These are phyloP conservation scores for Saraca asoca DNA, from an alignment of 331 rosid species.

Conservation along the genomic window DNA sequence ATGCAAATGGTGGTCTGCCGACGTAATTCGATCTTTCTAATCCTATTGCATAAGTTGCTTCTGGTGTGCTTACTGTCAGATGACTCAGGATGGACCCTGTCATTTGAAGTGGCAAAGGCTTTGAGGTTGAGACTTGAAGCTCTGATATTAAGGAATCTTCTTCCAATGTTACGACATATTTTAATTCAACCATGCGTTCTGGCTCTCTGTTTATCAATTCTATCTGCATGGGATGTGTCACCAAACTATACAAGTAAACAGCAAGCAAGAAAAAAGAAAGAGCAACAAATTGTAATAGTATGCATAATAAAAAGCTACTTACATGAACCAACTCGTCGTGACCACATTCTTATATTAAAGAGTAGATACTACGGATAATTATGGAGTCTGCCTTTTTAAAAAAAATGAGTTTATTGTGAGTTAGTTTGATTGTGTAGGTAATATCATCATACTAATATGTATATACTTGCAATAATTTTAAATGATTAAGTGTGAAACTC, in stretches of 20 bases:
- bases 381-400: too few relatives aligned
- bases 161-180: conserved; percentile 63
- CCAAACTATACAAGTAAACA: conserved; percentile 4
- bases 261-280: background rate
- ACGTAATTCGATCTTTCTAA: conserved; percentile 67
- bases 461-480: too few relatives aligned
- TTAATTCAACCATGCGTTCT: conserved; percentile 53
- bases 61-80: conserved; percentile 85
- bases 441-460: too few relatives aligned
- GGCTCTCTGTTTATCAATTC: conserved; percentile 55
- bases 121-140: conserved; percentile 56
- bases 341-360: too few relatives aligned
- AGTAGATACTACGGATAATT: too few relatives aligned
- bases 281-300: background rate
- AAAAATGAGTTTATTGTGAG: too few relatives aligned
- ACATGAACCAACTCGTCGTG: too few relatives aligned
- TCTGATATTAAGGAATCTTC: conserved; percentile 59
- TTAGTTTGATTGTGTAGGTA: too few relatives aligned
- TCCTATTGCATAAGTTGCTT: conserved; percentile 84
- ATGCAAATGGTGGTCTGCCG: conserved; percentile 49
- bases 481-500: too few relatives aligned
- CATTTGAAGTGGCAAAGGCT: conserved; percentile 52
- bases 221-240: conserved; percentile 52
- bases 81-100: conserved; percentile 69
- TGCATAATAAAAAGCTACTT: background rate